Percentiles rank a stretch among this genome's conserved stretches.
phyloP scores from a whole-genome alignment of 208 protist genomes.

The Wallacemonas sp. region DNA sequence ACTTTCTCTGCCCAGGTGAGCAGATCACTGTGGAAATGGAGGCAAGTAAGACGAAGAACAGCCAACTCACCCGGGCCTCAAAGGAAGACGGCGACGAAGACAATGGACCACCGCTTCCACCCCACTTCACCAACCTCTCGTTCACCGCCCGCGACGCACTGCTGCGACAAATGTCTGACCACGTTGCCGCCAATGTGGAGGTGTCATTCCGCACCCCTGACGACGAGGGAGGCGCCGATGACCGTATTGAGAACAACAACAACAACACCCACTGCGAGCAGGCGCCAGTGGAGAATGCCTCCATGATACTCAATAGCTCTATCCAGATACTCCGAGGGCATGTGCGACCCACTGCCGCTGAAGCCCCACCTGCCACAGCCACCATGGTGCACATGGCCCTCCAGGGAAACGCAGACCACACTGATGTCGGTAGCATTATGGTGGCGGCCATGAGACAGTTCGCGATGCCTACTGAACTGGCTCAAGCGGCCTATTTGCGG shows the following conservation, averaged over 20 bases:
- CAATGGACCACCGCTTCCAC: not conserved
- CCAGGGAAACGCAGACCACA: constrained; percentile 25
- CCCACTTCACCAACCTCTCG: not conserved
- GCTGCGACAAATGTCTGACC: too few species aligned
- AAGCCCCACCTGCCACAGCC: constrained; percentile 20
- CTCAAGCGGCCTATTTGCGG: constrained; percentile 14
- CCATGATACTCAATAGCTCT: constrained; percentile 24
- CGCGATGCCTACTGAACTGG: constrained; percentile 21
- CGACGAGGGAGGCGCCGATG: not conserved
- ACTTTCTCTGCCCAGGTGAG: constrained; percentile 1
- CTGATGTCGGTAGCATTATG: constrained; percentile 41
- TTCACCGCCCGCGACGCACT: not conserved
- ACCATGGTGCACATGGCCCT: constrained; percentile 44
- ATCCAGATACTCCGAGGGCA: constrained; percentile 15
- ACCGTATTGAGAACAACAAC: not conserved
- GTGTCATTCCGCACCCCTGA: too few species aligned
- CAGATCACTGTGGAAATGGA: constrained; percentile 3
- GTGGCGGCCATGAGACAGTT: constrained; percentile 30
- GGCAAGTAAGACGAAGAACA: not conserved
- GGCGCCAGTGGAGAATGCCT: constrained; percentile 1
- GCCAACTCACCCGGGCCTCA: not conserved
- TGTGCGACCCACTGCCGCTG: not conserved
- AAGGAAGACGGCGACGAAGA: not conserved
- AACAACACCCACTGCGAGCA: not conserved
- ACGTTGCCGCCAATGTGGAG: too few species aligned